Percentiles rank a stretch among this genome's conserved stretches.
Evolutionary conservation across 192 early-diverging fungal genomes (phyloP).

Genomic region (Mortierella hygrophila): DNA sequence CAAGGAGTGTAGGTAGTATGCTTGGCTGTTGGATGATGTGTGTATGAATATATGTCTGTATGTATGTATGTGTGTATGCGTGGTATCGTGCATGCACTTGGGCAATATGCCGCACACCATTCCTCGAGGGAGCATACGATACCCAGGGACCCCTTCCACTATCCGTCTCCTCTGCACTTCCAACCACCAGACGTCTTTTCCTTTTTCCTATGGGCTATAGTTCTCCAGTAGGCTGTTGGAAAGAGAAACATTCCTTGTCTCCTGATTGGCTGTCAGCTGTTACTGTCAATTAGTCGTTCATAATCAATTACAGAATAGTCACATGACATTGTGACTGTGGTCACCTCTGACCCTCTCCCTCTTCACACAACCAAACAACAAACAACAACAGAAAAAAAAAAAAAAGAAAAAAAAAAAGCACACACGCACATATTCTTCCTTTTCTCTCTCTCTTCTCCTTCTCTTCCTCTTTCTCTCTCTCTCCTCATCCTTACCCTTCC

Average conservation of each 20-base stretch:
- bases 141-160: too few species aligned
- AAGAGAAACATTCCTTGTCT: too few species aligned
- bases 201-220: too few species aligned
- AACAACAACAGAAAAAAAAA: not conserved
- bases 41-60: too few species aligned
- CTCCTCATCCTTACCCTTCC: not conserved
- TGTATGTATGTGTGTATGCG: not conserved
- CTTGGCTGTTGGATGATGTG: too few species aligned
- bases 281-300: not conserved
- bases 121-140: too few species aligned
- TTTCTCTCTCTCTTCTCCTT: not conserved
- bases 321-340: slow-evolving; percentile 4
- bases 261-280: too few species aligned
- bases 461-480: not conserved
- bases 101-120: too few species aligned
- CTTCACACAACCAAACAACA: not conserved
- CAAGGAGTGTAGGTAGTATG: not conserved
- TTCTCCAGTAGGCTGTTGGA: too few species aligned
- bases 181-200: too few species aligned
- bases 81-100: not conserved
- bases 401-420: not conserved
- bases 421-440: not conserved
- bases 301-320: not conserved
- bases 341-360: not conserved
- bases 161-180: too few species aligned